Conservation (phyloP, 2,329 filamentous ascomycete species). For the Furcasterigmium sp. region DNA sequence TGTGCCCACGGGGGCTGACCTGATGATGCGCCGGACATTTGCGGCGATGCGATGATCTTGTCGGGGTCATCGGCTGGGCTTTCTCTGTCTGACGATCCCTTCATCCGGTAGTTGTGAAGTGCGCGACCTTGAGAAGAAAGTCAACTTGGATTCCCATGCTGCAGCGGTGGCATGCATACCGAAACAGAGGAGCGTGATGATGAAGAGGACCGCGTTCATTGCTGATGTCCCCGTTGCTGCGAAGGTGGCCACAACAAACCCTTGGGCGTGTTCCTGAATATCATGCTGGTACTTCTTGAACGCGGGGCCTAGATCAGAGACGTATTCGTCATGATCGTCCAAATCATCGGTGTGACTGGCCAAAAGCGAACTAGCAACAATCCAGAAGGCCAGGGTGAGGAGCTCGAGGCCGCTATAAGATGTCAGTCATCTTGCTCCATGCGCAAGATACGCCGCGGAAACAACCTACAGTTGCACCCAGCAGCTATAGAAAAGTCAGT, state of each 20-base stretch:
- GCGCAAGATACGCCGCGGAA: no score
- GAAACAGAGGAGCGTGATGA: slow-evolving; percentile 10
- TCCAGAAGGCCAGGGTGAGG: slow-evolving; percentile 12
- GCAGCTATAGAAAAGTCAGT: no score
- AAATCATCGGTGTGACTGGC: slow-evolving; percentile 13
- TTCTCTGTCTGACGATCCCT: slow-evolving; percentile 8
- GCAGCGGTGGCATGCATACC: slow-evolving; percentile 1
- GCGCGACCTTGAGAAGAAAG: slow-evolving; percentile 5
- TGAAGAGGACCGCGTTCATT: slow-evolving; percentile 10
- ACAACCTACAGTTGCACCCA: slow-evolving; percentile 14
- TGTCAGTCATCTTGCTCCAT: no score
- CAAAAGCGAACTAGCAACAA: slow-evolving; percentile 11
- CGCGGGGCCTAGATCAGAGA: slow-evolving; percentile 9
- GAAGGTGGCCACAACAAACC: slow-evolving; percentile 12
- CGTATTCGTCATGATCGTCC: slow-evolving; percentile 11
- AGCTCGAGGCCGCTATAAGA: slow-evolving; percentile 11
- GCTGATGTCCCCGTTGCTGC: slow-evolving; percentile 9
- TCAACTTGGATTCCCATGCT: neutral
- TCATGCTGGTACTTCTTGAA: slow-evolving; percentile 11
- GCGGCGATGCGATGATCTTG: slow-evolving; percentile 12
- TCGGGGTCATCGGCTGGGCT: slow-evolving; percentile 6
- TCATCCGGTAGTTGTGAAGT: slow-evolving; percentile 8
- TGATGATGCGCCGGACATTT: slow-evolving; percentile 10
- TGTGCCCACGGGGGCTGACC: slow-evolving; percentile 10
- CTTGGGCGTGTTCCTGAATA: slow-evolving; percentile 7